Conservation (phyloP, 352 stramenopile species). For the Globisporangium mamillatum region DNA sequence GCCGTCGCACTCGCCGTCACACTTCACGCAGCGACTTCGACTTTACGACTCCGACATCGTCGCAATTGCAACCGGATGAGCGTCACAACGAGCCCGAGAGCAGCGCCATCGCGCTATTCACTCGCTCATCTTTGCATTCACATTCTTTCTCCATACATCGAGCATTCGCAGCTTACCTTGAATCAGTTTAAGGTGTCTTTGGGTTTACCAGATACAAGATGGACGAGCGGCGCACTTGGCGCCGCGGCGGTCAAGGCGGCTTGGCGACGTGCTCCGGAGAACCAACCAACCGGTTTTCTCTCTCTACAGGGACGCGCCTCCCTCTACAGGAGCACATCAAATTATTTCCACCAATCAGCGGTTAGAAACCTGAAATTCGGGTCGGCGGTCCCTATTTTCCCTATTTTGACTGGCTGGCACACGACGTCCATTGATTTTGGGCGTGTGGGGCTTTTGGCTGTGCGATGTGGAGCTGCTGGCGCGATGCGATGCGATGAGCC, state of each 20-base stretch:
- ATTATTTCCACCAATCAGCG: conserved; percentile 38
- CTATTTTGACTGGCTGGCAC: conserved; percentile 4
- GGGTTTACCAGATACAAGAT: conserved; percentile 91
- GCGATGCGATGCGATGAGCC: neutral
- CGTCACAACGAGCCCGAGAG: neutral
- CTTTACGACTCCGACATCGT: neutral
- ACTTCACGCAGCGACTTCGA: too few species aligned
- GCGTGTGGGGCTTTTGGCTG: neutral
- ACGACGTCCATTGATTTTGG: conserved; percentile 35
- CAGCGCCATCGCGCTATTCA: neutral
- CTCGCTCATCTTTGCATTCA: neutral
- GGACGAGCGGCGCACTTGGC: conserved; percentile 18
- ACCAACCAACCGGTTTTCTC: conserved; percentile 45
- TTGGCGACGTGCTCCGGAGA: conserved; percentile 12
- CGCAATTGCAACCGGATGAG: neutral
- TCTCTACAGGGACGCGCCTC: conserved; percentile 38
- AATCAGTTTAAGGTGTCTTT: conserved; percentile 92
- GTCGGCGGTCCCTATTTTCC: neutral
- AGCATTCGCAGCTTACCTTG: conserved; percentile 56
- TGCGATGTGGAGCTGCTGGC: neutral
- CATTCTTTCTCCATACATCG: neutral
- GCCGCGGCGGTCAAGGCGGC: neutral
- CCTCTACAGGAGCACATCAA: conserved; percentile 19
- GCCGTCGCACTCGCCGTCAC: too few species aligned
- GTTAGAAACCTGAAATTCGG: neutral